Conservation (phyloP, 768 basidiomycete genomes). For the Plicaturopsis crispa region DNA sequence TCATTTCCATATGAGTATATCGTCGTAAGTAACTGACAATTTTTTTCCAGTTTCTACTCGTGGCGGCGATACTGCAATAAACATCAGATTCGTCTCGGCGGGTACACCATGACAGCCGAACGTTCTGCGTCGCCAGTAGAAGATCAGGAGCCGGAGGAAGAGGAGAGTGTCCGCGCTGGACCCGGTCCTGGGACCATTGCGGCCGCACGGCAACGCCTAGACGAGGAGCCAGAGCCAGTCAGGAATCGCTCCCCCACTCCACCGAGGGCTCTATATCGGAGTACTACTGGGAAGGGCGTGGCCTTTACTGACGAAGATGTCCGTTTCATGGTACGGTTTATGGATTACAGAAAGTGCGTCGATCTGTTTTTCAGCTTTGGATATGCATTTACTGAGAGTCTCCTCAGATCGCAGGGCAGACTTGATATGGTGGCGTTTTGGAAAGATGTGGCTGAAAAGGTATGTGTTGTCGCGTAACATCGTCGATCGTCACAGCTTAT, state of each 20-base stretch:
- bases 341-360: constrained; percentile 68
- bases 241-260: constrained; percentile 74
- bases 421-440: constrained; percentile 73
- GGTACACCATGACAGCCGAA: constrained; percentile 69
- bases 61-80: constrained; percentile 92
- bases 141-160: constrained; percentile 34
- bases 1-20: constrained; percentile 2
- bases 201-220: constrained; percentile 33
- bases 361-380: constrained; percentile 3
- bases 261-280: constrained; percentile 69
- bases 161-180: constrained; percentile 21
- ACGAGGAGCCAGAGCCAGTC: constrained; percentile 25
- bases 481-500: constrained; percentile 4
- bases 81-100: constrained; percentile 84
- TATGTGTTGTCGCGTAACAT: constrained; percentile 20
- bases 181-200: constrained; percentile 37
- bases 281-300: constrained; percentile 86
- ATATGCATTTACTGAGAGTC: constrained; percentile 12
- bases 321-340: constrained; percentile 64
- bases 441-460: constrained; percentile 72
- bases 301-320: constrained; percentile 85
- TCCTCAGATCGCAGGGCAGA: constrained; percentile 44
- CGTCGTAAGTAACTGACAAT: constrained; percentile 3
- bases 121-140: constrained; percentile 37
- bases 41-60: constrained; percentile 62